Base-by-base conservation (phyloP, 1,284 basidiomycete species). In the Austroboletus olivaceoglutinosus region DNA sequence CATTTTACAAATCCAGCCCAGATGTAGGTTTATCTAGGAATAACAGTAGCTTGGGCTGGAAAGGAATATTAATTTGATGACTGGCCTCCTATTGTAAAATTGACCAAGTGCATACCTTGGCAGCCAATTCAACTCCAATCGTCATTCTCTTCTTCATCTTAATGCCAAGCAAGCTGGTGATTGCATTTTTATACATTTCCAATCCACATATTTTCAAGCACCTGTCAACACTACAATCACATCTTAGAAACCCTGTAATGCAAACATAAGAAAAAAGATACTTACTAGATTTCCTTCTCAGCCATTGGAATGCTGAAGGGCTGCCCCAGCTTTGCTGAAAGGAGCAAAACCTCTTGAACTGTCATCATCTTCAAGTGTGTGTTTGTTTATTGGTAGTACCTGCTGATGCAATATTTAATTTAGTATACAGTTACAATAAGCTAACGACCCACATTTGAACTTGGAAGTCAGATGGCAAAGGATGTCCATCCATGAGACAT, bases 11-110 rank as follows among this genome's bases (percentile, higher is more conserved):
- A 65, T 95, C 93, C 25, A 96, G 74, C 40, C 93, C 92, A 12
- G 89, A 91, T 0, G 88, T 91, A 1, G 85, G 85, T 63, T 93
- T 89, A 58, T 93, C 90, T 51, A 91, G 74, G 77, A 93, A 93
- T 22, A 94, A 76, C 0, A 94, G 74, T 4, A 92, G 73, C 61
- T 78, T 78, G 0, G 89, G 88, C 81, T 83, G 37, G 18, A 34
- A 13, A 31, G 71, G 69, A 45, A n/a, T 19, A 9, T 5, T 68
- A 63, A 22, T 73, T 60, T 21, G 19, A 40, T 22, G 45, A 46
- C 23, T 3, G n/a, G 1, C 10, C 11, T 13, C n/a, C 23, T 5
- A 16, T 10, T 11, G 29, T 12, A 7, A 53, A 45, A 34, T 50
- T 27, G 25, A 22, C 2, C 11, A 5, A n/a, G 13, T 0, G 30